Base-by-base conservation (phyloP, 768 basidiomycete genomes). In the Boletus vermiculosoides region DNA sequence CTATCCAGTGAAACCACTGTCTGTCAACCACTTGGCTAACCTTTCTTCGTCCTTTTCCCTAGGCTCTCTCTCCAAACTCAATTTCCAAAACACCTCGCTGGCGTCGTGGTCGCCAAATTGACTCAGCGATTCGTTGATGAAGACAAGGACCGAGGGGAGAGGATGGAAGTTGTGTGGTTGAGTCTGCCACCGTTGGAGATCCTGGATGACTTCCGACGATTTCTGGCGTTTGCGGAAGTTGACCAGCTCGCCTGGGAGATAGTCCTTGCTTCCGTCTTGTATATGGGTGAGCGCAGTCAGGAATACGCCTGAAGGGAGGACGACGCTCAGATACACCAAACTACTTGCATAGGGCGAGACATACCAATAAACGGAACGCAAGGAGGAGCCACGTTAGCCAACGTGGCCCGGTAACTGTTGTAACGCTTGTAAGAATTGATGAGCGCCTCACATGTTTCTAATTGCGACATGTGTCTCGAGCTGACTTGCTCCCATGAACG, bases 351-450 rank as follows among this genome's bases (percentile, higher is more conserved):
- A 8, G 15, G 16, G 8, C 1, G 31, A 12, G 30, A 65, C 81
- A 31, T 63, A 86, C 86, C 87, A 16, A 88, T 76, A 72, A 88
- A 88, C 4, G 87, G 87, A 10, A 88, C 82, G 54, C 86, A 87
- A 40, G 87, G 87, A 11, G 85, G 83, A 20, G 78, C 75, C 20
- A 85, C 78, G 18, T 72, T 74, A 40, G 82, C 80, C 45, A 88
- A 69, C 25, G 78, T 75, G 44, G 75, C 70, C 51, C 83, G 80
- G 70, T 86, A 88, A 51, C 77, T 83, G 55, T 81, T 80, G 73
- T 86, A 88, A 62, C 87, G 88, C 71, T 83, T 85, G 66, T 82
- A 83, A 33, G 85, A 81, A 62, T 85, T 80, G 63, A 89, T 78
- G 41, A 82, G 78, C 55, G 78, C 74, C 64, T 86, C 84, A 54